Conservation (phyloP, 495 filamentous ascomycete genomes). For the Rusavskia elegans region DNA sequence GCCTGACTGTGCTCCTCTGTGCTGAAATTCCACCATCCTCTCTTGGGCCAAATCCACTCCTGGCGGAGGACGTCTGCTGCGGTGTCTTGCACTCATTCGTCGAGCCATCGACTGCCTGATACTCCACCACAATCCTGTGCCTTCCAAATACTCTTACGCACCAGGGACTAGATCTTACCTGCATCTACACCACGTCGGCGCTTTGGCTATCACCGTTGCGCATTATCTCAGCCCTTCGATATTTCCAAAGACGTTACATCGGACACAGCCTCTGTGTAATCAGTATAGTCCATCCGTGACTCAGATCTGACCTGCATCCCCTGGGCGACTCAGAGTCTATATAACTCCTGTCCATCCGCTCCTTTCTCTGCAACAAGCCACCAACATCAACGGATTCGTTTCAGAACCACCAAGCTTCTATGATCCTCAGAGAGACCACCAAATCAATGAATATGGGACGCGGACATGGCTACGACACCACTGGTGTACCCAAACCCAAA, state of each 20-base stretch:
- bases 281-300: slow-evolving; percentile 4
- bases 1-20: neutral
- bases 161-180: slow-evolving; percentile 1
- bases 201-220: slow-evolving; percentile 1
- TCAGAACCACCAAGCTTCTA: slow-evolving; percentile 14
- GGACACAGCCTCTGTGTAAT: slow-evolving; percentile 8
- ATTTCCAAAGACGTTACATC: slow-evolving; percentile 3
- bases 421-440: slow-evolving; percentile 34
- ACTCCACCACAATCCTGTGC: slow-evolving; percentile 13
- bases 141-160: neutral
- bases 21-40: slow-evolving; percentile 1
- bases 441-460: slow-evolving; percentile 41
- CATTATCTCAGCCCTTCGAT: slow-evolving; percentile 7
- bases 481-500: slow-evolving; percentile 40
- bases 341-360: slow-evolving; percentile 1
- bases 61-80: neutral
- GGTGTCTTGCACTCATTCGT: neutral
- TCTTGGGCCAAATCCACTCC: neutral
- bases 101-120: neutral
- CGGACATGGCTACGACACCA: slow-evolving; percentile 40
- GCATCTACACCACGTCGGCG: slow-evolving; percentile 8
- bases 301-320: slow-evolving; percentile 7
- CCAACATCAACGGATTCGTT: neutral
- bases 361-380: slow-evolving; percentile 8
- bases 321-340: slow-evolving; percentile 1